These are phyloP conservation scores for Penicillium steckii DNA, from an alignment of 495 filamentous ascomycete species.

Conservation along the genomic window DNA sequence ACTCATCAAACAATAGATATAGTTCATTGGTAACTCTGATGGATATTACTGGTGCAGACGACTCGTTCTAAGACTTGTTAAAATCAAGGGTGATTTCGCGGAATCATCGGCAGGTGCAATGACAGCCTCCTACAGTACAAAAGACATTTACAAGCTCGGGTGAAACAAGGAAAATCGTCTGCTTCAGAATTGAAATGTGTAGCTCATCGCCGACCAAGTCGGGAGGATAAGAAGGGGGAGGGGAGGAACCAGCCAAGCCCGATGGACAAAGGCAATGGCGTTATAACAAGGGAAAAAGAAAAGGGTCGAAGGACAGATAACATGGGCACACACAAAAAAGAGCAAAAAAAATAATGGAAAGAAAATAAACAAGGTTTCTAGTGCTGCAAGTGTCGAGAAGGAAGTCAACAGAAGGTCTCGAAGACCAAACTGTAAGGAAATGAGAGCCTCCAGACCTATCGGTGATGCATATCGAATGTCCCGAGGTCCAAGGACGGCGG, in stretches of 20 bases:
- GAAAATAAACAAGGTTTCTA: conserved; percentile 34
- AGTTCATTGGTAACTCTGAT: no score
- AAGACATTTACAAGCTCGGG: conserved; percentile 10
- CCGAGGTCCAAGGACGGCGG: conserved; percentile 28
- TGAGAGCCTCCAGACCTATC: conserved; percentile 31
- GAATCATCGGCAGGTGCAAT: no score
- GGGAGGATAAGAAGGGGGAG: conserved; percentile 16
- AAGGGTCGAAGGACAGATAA: conserved; percentile 9
- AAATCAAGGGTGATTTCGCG: no score
- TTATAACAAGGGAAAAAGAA: conserved; percentile 13
- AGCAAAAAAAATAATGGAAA: conserved; percentile 25
- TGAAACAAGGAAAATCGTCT: conserved; percentile 23
- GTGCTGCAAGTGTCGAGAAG: conserved; percentile 38
- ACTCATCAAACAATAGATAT: no score
- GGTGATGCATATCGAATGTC: conserved; percentile 31
- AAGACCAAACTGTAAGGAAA: conserved; percentile 12
- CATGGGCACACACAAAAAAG: no score
- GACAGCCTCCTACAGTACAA: neutral
- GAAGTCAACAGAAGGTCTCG: conserved; percentile 6
- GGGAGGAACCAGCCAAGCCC: conserved; percentile 21
- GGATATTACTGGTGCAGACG: no score
- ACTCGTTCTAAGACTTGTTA: no score
- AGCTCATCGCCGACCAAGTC: conserved; percentile 27
- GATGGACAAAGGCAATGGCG: conserved; percentile 21
- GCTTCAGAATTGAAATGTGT: conserved; percentile 32